A percentile compares a stretch with the other conserved stretches of the same genome.
phyloP scores from a whole-genome alignment of 257 asterid genomes.

The Solanum chaucha region DNA sequence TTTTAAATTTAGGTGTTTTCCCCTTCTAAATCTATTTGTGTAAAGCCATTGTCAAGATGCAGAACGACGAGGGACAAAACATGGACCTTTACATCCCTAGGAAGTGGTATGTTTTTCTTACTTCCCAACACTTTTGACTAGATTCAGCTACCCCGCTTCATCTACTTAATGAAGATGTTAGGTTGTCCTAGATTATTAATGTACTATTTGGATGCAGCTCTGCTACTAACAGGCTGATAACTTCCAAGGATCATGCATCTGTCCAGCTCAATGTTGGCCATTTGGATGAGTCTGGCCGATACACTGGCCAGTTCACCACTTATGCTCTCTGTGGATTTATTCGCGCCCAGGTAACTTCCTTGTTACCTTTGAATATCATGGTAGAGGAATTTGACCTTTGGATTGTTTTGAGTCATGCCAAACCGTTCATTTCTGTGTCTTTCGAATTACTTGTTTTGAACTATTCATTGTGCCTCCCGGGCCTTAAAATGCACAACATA shows the following conservation, averaged over 20 bases:
- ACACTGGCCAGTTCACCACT: constrained; percentile 53
- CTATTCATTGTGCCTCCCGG: background rate
- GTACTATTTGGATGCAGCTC: constrained; percentile 40
- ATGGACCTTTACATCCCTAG: constrained; percentile 75
- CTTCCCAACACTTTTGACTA: background rate
- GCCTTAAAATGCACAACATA: background rate
- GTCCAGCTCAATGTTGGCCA: constrained; percentile 80
- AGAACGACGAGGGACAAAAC: constrained; percentile 66
- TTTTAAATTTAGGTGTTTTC: background rate
- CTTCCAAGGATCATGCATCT: constrained; percentile 90
- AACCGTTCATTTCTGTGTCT: background rate
- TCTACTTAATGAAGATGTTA: background rate
- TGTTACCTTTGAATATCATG: background rate
- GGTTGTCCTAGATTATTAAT: background rate
- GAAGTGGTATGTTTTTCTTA: constrained; percentile 31
- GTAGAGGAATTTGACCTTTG: background rate
- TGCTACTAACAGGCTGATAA: constrained; percentile 79
- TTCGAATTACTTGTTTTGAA: background rate
- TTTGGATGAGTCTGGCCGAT: constrained; percentile 63
- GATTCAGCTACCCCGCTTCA: background rate
- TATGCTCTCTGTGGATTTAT: constrained; percentile 82
- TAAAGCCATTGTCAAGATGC: constrained; percentile 29
- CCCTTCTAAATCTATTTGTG: background rate
- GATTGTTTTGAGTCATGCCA: background rate
- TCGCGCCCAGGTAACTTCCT: constrained; percentile 58